Conservation (phyloP, 2,329 filamentous ascomycete genomes). For the Pleurostoma richardsiae region DNA sequence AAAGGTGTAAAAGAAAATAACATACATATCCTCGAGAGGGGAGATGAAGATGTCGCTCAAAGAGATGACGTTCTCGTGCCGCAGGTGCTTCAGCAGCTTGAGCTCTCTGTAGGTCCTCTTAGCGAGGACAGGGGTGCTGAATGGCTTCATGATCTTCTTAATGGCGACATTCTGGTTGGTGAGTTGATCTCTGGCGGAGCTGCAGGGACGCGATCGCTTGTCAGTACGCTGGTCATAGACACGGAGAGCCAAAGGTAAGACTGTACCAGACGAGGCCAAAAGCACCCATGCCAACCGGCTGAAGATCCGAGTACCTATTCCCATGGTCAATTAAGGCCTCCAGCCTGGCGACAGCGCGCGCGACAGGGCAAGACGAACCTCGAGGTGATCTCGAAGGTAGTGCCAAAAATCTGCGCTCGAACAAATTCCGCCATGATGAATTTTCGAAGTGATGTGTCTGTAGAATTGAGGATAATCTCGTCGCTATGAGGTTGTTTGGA, state of each 20-base stretch:
- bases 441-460: constrained; percentile 4
- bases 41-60: constrained; percentile 99
- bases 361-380: constrained; percentile 40
- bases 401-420: constrained; percentile 98
- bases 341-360: neutral
- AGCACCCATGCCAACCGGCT: constrained; percentile 98
- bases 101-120: constrained; percentile 97
- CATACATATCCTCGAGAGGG: constrained; percentile 94
- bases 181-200: constrained; percentile 96
- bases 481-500: too few species aligned
- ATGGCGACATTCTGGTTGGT: constrained; percentile 95
- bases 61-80: constrained; percentile 93
- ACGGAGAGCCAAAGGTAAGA: constrained; percentile 9
- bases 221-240: constrained; percentile 5
- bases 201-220: constrained; percentile 30
- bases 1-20: constrained; percentile 2
- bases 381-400: constrained; percentile 98
- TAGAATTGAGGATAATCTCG: neutral
- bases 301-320: constrained; percentile 78
- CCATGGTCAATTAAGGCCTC: constrained; percentile 37
- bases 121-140: constrained; percentile 96
- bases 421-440: constrained; percentile 96
- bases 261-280: constrained; percentile 95
- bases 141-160: constrained; percentile 99
- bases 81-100: constrained; percentile 93